Base-by-base conservation (phyloP, 495 filamentous ascomycete species). In the Darksidea phi region DNA sequence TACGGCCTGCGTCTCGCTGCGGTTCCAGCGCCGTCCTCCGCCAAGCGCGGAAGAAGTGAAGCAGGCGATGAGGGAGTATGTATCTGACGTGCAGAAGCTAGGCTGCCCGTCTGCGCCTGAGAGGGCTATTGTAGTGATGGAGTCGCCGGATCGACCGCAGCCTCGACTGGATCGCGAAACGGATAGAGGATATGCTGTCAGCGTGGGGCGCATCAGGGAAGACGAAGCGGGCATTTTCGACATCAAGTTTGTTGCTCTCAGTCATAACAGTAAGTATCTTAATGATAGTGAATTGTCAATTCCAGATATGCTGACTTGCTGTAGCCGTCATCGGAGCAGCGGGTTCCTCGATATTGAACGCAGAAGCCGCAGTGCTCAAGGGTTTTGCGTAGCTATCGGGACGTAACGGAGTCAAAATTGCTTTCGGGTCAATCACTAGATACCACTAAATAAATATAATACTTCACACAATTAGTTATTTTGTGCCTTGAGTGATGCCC, bases 291-390 rank as follows among this genome's bases (percentile, higher is more conserved):
- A 15, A 21, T 15, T 42, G 50, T 48, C 15, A 18, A 38, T 3
- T 32, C 10, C 28, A 10, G 1, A 15, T 0, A n/a, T 47, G 18
- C 70, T 73, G 45, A 72, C 38, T 8, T 11, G 5, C 54, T n/a
- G 7, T 59, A 87, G 85, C 92, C 45, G 86, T 98, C 43, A 92
- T 98, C 70, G 93, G 92, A 66, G 94, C 94, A 37, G 91, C 94
- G 10, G 94, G 94, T 32, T 94, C 89, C 8, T 95, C 90, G 15
- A 95, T 97, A 72, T 75, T 98, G 57, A 97, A 97, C 72, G 90
- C 91, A 12, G 94, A 97, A 73, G 90, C 91, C 34, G 92, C 93
- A 36, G 84, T 96, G 23, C 81, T 96, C 49, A 95, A 91, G 77
- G 94, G 92, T 8, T 89, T 66, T 58, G 60, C 69, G 2, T 76